phyloP scores from a whole-genome alignment of 805 yeast species.

The Starmerella apicola region DNA sequence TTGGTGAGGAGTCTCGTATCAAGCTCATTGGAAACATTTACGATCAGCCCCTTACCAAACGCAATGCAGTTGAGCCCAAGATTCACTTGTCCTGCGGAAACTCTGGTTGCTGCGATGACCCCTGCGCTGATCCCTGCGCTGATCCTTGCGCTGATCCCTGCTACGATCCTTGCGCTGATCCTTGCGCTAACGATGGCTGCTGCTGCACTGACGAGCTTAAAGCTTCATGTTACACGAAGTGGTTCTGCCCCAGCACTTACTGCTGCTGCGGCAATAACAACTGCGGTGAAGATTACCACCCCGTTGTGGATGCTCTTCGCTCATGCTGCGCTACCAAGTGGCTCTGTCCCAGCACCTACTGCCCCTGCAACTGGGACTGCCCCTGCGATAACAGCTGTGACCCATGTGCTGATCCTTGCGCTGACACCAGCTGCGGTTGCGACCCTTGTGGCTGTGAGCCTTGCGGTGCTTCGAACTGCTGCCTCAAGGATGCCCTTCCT shows the following conservation, averaged over 20 bases:
- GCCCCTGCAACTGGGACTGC: conserved; percentile 15
- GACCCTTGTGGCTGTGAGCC: background rate
- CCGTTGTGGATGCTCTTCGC: conserved; percentile 10
- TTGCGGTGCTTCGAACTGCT: no score
- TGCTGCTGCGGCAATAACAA: no score
- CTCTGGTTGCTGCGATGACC: conserved; percentile 1
- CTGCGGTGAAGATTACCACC: conserved; percentile 8
- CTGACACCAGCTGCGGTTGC: background rate
- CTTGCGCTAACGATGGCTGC: conserved; percentile 1
- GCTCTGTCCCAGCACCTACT: conserved; percentile 15
- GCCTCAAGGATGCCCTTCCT: no score
- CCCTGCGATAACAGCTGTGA: conserved; percentile 8
- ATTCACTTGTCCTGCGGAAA: conserved; percentile 9
- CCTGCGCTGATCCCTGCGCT: conserved; percentile 3
- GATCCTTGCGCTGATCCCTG: conserved; percentile 5
- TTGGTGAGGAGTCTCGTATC: conserved; percentile 7
- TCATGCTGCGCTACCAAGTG: conserved; percentile 10
- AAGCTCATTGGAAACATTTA: conserved; percentile 1
- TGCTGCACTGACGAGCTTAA: conserved; percentile 8
- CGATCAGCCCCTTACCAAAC: background rate
- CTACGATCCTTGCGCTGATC: conserved; percentile 1
- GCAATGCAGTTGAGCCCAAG: conserved; percentile 7
- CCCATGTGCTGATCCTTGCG: conserved; percentile 8
- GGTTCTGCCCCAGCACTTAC: conserved; percentile 15
- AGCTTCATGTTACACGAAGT: conserved; percentile 12